phyloP scores from a whole-genome alignment of 805 yeast genomes.

The Brettanomyces custersianus region DNA sequence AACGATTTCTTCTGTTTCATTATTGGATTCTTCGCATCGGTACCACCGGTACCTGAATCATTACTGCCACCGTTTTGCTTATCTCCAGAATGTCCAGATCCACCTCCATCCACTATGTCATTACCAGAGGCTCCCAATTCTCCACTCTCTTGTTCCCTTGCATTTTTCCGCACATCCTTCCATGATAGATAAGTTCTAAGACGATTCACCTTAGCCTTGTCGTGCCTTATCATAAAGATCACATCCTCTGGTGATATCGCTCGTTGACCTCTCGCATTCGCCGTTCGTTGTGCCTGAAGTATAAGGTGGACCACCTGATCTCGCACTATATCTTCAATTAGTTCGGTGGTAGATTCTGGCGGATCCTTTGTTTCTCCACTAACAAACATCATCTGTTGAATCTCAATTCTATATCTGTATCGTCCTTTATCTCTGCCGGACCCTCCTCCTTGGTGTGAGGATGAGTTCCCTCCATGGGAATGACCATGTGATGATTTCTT shows the following conservation, averaged over 20 bases:
- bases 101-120: constrained; percentile 19
- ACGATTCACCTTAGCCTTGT: constrained; percentile 87
- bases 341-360: constrained; percentile 82
- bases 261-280: constrained; percentile 71
- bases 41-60: constrained; percentile 22
- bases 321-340: constrained; percentile 90
- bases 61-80: constrained; percentile 31
- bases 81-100: constrained; percentile 19
- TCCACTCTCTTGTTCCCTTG: constrained; percentile 50
- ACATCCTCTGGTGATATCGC: constrained; percentile 88
- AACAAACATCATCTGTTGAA: constrained; percentile 99
- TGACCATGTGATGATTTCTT: neutral
- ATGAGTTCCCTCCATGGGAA: neutral
- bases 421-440: constrained; percentile 25
- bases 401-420: constrained; percentile 80
- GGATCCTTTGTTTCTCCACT: constrained; percentile 93
- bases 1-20: constrained; percentile 60
- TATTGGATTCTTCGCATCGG: constrained; percentile 35
- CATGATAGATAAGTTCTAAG: constrained; percentile 86
- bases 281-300: constrained; percentile 68
- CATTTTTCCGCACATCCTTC: constrained; percentile 90
- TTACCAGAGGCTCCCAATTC: constrained; percentile 27
- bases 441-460: constrained; percentile 1
- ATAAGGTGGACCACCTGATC: constrained; percentile 87
- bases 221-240: constrained; percentile 85